Conservation (phyloP, 164 flowering plant species). For the Berberis vulgaris region DNA sequence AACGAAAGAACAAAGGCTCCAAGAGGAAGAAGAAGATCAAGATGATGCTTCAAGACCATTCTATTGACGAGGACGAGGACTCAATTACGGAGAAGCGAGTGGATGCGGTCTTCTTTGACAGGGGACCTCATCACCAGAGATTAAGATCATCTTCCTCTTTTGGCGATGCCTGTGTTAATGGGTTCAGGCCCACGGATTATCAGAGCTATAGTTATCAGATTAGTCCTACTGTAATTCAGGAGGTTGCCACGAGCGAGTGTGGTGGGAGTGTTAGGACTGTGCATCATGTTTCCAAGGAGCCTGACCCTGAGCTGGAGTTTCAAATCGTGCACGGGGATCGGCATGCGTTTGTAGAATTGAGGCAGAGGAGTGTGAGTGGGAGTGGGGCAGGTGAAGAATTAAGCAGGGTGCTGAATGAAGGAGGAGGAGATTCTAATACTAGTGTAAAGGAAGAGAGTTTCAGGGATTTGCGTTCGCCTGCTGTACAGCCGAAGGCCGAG, state of each 20-base stretch:
- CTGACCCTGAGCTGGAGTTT: constrained; percentile 2
- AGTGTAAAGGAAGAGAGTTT: constrained; percentile 14
- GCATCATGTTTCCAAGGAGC: constrained; percentile 8
- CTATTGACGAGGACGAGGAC: constrained; percentile 23
- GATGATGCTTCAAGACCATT: constrained; percentile 1
- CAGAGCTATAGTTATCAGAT: constrained; percentile 11
- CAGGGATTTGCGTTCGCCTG: constrained; percentile 7
- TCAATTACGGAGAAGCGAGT: constrained; percentile 9
- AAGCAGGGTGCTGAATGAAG: not conserved
- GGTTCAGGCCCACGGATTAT: constrained; percentile 7
- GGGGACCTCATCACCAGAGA: not conserved
- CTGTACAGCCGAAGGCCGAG: constrained; percentile 16
- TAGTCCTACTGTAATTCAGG: constrained; percentile 11
- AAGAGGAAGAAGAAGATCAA: constrained; percentile 4
- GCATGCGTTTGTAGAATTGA: constrained; percentile 31
- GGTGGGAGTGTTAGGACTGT: constrained; percentile 15
- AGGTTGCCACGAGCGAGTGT: constrained; percentile 16
- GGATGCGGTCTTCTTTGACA: constrained; percentile 13
- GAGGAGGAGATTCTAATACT: not conserved
- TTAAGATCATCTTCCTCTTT: not conserved
- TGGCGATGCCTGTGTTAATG: constrained; percentile 5
- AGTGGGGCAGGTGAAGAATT: constrained; percentile 16
- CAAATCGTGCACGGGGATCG: constrained; percentile 16
- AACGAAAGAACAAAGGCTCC: constrained; percentile 27
- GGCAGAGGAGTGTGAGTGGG: constrained; percentile 59